Evolutionary conservation across 2,329 filamentous ascomycete species (phyloP).

Genomic region (Neoarthrinium moseri): DNA sequence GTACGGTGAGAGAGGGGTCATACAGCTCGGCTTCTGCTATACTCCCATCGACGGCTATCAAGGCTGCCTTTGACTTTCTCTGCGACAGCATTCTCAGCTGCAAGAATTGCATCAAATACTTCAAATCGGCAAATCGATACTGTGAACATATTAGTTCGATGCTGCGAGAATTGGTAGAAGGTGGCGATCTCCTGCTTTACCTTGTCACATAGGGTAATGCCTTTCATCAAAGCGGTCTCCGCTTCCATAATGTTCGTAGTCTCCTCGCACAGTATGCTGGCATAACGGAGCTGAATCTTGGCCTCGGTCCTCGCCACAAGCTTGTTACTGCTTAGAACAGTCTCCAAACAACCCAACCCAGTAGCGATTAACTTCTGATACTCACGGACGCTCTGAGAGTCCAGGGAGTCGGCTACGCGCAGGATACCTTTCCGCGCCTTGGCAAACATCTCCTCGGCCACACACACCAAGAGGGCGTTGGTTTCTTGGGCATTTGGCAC

Average conservation of each 20-base stretch:
- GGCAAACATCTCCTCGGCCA: constrained; percentile 73
- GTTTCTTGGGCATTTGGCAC: constrained; percentile 48
- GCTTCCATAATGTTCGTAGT: constrained; percentile 74
- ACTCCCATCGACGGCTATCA: constrained; percentile 69
- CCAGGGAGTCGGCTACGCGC: constrained; percentile 46
- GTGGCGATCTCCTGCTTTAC: constrained; percentile 31
- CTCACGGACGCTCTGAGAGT: constrained; percentile 53
- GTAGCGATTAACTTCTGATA: constrained; percentile 74
- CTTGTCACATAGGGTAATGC: constrained; percentile 67
- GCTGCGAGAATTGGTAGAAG: constrained; percentile 13
- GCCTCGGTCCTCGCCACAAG: constrained; percentile 67
- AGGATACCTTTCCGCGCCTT: constrained; percentile 60
- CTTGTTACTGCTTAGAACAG: constrained; percentile 60
- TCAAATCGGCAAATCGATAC: constrained; percentile 63
- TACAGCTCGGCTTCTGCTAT: constrained; percentile 68
- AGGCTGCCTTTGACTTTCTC: constrained; percentile 68
- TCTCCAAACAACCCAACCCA: constrained; percentile 70
- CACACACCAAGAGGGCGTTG: constrained; percentile 61
- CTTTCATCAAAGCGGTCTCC: constrained; percentile 70
- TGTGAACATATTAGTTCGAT: constrained; percentile 25
- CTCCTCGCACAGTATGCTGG: constrained; percentile 69
- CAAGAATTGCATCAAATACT: constrained; percentile 76
- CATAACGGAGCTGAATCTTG: constrained; percentile 68
- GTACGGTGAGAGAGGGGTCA: constrained; percentile 23
- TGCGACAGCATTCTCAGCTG: constrained; percentile 69